Base-by-base conservation (phyloP, 805 yeast species). In the Millerago galiae region DNA sequence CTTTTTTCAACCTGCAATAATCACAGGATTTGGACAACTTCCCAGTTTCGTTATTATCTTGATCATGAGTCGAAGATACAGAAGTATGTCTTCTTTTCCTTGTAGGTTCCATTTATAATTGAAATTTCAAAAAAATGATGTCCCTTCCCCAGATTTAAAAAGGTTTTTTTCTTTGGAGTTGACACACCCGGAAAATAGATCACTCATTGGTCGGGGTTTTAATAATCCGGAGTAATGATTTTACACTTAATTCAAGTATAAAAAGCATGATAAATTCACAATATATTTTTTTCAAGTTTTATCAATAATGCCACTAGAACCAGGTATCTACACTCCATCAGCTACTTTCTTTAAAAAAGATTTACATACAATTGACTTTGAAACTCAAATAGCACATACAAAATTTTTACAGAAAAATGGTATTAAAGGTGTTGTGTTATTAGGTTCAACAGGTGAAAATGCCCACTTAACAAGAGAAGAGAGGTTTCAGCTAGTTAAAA, bases 391-490 rank as follows among this genome's bases (percentile, higher is more conserved):
- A 38, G 55, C 61, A 36, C 79, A 74, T 50, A 68, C 76, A 29
- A 61, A 65, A 36, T 65, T 52, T 54, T 59, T 75, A 36, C 56
- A 66, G 34, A 52, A 62, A 17, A 62, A 60, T 45, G 79, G 80
- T 9, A 68, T 75, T 43, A 49, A 56, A 35, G 81, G 81, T 18
- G 56, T 70, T 3, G 74, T 72, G 12, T 51, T 74, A 8, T 62
- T 72, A 53, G 81, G 81, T 6, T 72, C 78, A 29, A 75, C 79
- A 13, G 81, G 81, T 31, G 81, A 75, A 53, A 70, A 71, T 46
- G 72, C 73, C 31, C 77, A 74, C 49, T 57, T 74, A 49, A 66
- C 77, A 10, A 60, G 67, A 40, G 48, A 54, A 34, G 81, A 75
- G 58, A 63, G 80, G 47, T 56, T 56, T 12, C 43, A 58, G 6